phyloP scores from a whole-genome alignment of 192 early-diverging fungal species.

The Coemansia sp. region DNA sequence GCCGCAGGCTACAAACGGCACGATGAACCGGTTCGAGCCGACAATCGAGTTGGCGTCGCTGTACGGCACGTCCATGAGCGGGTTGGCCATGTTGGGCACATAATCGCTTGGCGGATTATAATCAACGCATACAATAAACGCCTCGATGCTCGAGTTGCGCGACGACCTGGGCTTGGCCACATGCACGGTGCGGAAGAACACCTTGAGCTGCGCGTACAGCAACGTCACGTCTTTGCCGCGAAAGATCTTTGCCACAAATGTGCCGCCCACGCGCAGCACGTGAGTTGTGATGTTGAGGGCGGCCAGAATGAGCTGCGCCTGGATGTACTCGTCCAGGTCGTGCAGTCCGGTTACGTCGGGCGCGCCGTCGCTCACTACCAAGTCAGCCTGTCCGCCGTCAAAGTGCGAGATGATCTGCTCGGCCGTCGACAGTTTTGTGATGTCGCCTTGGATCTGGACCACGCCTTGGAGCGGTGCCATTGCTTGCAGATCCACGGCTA shows the following conservation, averaged over 20 bases:
- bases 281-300: constrained; percentile 97
- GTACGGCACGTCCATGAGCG: constrained; percentile 80
- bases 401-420: constrained; percentile 89
- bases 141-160: constrained; percentile 90
- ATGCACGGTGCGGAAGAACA: constrained; percentile 89
- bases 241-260: constrained; percentile 98
- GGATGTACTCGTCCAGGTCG: constrained; percentile 99
- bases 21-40: constrained; percentile 75
- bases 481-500: constrained; percentile 93
- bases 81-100: constrained; percentile 86
- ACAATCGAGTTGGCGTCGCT: constrained; percentile 64
- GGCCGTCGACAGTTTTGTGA: constrained; percentile 91
- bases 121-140: constrained; percentile 90
- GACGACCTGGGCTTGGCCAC: constrained; percentile 92
- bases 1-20: constrained; percentile 89
- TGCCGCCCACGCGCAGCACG: constrained; percentile 84
- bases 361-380: constrained; percentile 95
- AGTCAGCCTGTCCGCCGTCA: constrained; percentile 82
- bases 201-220: constrained; percentile 85
- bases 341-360: constrained; percentile 97
- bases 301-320: constrained; percentile 92
- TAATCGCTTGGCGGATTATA: constrained; percentile 84
- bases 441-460: constrained; percentile 96
- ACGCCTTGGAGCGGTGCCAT: constrained; percentile 95
- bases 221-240: constrained; percentile 91